Base-by-base conservation (phyloP, 192 early-diverging fungal species). In the Chytriomyces sp. region DNA sequence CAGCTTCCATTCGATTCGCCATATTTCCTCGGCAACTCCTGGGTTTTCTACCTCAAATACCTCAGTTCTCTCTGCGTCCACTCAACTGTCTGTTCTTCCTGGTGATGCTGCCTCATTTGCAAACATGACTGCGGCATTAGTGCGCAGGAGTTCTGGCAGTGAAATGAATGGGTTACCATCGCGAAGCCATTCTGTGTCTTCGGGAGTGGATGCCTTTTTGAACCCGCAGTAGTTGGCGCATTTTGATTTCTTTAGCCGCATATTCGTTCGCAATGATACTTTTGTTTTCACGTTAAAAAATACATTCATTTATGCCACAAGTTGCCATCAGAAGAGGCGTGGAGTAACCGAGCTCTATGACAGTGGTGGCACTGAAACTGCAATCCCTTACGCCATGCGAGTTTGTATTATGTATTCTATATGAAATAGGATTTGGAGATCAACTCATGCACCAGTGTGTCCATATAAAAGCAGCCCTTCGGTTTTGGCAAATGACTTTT, bases 21-120 rank as follows among this genome's bases (percentile, higher is more conserved):
- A 75, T 28, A 75, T 75, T 75, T 75, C 73, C 23, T 66, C 63
- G 0, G 73, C 73, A 24, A 75, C 73, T 13, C 73, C 73, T 50
- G 73, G 73, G 3, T 75, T 75, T 57, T 66, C 63, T 10, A 75
- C 73, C 10, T 66, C 63, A 47, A 75, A 75, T 45, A 75, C 64
- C 7, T 66, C 63, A 9, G 73, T 75, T 9, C 43, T 75, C 10
- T 75, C 73, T 11, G 73, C 73, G 64, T 57, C 24, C n/a, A 45
- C 71, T 7, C 69, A 71, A 43, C 35, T 71, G 16, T 71, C 59
- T 11, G 71, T 73, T 24, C 64, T 35, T 64, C n/a, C 26, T 64
- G 61, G 13, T 16, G 45, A 47, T 20, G 35, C 47, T 13, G 5
- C 53, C 26, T 62, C 35, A 4, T 35, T 35, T 35, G 35, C 35